Evolutionary conservation across 192 early-diverging fungal species (phyloP), one percentile per base, ranked within the genome.

Genomic region (Coemansia sp.): DNA sequence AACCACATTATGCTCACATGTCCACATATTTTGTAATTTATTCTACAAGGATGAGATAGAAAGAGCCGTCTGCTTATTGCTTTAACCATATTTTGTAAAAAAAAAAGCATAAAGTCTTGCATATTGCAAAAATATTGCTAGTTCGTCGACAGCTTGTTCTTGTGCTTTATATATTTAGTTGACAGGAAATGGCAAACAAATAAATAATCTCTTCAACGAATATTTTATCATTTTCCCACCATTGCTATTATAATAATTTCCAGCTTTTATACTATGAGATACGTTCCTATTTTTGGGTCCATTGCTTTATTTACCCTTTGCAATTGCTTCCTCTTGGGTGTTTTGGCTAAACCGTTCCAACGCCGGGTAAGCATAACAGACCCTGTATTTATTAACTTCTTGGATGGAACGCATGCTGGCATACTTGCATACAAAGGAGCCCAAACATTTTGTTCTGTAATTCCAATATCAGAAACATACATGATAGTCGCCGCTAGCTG

Each of bases 381-480:
- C 24, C 0, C 23, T 10, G 8, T 30, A 30, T 2, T 51, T 1
- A 1, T 23, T 23, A 18, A 1, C 18, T 51, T 3, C 15, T 15
- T 51, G 7, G 15, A 33, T 16, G 30, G 11, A 4, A 26, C 3
- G 0, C 21, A 55, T 1, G 24, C 34, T 21, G 65, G 65, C 6
- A 14, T 59, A 23, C 34, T 67, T 1, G 21, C 38, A 11, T 35
- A 48, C 21, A 21, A 48, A n/a, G 55, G 34, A 33, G 10, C 11
- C 36, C 65, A 67, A 21, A 67, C 55, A 1, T 59, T 67, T 20
- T 67, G 65, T 18, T n/a, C 35, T 18, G 65, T 67, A 24, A 48
- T 67, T 23, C 30, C 57, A 34, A 23, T 67, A 26, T 26, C 39
- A 1, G 21, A 8, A 10, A 21, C 23, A 4, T 43, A 35, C 21